These are phyloP conservation scores for Penicillium angulare DNA, from an alignment of 495 filamentous ascomycete genomes.

Conservation along the genomic window DNA sequence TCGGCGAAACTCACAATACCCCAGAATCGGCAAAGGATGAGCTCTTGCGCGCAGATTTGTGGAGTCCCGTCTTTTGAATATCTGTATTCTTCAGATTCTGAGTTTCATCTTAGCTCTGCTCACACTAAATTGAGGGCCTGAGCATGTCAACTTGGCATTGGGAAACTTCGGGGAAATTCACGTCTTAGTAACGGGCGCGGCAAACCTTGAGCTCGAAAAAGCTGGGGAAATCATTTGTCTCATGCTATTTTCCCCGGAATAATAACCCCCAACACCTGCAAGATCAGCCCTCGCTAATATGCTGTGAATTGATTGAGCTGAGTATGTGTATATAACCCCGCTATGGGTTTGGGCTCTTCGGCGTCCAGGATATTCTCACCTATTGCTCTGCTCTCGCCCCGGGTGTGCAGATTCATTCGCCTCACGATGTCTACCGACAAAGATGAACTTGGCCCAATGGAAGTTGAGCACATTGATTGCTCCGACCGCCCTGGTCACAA, in stretches of 20 bases:
- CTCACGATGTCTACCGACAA: slow-evolving; percentile 10
- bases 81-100: background rate
- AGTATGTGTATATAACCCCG: slow-evolving; percentile 1
- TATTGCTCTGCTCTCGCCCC: slow-evolving; percentile 7
- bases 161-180: slow-evolving; percentile 24
- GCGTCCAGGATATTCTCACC: background rate
- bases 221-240: slow-evolving; percentile 17
- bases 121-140: no score
- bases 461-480: slow-evolving; percentile 25
- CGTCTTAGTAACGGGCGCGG: background rate
- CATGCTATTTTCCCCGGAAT: no score
- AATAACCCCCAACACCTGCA: no score
- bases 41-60: no score
- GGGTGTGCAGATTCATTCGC: slow-evolving; percentile 4
- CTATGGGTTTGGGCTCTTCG: slow-evolving; percentile 5
- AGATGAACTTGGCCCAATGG: slow-evolving; percentile 1
- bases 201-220: background rate
- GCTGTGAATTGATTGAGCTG: background rate
- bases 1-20: slow-evolving; percentile 22
- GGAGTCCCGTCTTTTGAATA: no score
- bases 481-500: no score
- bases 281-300: no score
- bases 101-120: background rate
- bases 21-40: background rate
- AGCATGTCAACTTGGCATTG: slow-evolving; percentile 8